Evolutionary conservation across 768 basidiomycete genomes (phyloP), one percentile per base, ranked within the genome.

Genomic region (Kwoniella botswanensis): DNA sequence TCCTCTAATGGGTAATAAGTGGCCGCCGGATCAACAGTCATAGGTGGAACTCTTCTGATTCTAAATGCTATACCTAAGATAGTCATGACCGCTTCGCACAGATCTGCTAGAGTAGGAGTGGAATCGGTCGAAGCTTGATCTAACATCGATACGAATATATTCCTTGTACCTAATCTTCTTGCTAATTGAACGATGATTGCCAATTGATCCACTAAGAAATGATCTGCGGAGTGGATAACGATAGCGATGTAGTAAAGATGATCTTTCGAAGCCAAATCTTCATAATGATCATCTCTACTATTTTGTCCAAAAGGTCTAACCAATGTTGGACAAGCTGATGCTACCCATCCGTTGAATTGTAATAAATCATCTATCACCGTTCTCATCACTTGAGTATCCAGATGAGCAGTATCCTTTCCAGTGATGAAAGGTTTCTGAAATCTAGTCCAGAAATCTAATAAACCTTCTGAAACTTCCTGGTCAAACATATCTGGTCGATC

Each of bases 331-430:
- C 96, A 99, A 35, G 93, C 89, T 3, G 93, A 93, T 26, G 94
- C 94, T 15, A 96, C 97, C 97, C 97, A 99, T 18, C 97, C 97
- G 77, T 98, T 98, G 67, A 98, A 88, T 17, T 92, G 91, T n/a
- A 98, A 87, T 0, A 99, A 87, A 74, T 93, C 93, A 83, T 99
- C 97, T 59, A 99, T 93, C 4, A 95, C 90, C 59, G 87, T 89
- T 66, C 93, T 86, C 24, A 98, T 92, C 66, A 90, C 91, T 82
- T 99, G 96, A 9, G 91, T 89, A 81, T 98, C 97, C 84, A 90
- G 89, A 70, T 94, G 91, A 0, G 91, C 87, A 0, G 95, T 97
- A 68, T 96, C 94, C 75, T 88, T 88, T 71, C 88, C 89, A 2
- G 87, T 85, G 68, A 97, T 96, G 84, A 93, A 96, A 15, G 96